Conservation (phyloP, 345 rosid genomes). For the Lepidium africanum region DNA sequence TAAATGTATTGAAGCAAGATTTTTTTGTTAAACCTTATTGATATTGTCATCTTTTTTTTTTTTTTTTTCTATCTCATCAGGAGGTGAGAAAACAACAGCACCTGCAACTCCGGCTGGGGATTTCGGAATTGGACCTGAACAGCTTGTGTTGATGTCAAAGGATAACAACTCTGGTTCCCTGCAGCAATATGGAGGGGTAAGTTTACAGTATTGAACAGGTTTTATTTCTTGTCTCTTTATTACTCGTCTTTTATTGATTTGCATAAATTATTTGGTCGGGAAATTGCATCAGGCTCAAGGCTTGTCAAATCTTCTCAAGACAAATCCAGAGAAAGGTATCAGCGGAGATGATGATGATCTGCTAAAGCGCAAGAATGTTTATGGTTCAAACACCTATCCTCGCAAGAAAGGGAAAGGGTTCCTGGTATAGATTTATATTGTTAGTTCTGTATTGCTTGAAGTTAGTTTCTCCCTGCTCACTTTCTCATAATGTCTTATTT, state of each 20-base stretch:
- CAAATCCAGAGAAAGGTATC: constrained; percentile 63
- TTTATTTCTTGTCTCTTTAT: neutral
- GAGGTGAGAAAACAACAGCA: constrained; percentile 26
- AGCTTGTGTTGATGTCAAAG: constrained; percentile 71
- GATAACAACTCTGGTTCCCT: constrained; percentile 50
- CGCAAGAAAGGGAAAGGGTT: constrained; percentile 83
- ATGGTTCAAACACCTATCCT: constrained; percentile 93
- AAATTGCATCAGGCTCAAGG: constrained; percentile 52
- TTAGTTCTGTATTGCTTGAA: neutral
- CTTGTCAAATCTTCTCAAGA: constrained; percentile 50
- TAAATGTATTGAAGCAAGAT: neutral
- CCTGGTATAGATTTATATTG: constrained; percentile 41
- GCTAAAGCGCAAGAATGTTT: constrained; percentile 46
- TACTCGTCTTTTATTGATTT: neutral
- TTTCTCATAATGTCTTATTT: neutral
- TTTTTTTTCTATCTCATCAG: constrained; percentile 24
- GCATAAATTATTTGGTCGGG: neutral
- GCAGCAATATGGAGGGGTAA: constrained; percentile 73
- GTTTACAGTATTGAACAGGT: constrained; percentile 8
- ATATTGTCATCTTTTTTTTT: neutral
- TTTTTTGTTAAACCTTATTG: neutral
- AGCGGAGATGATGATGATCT: constrained; percentile 68
- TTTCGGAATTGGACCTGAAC: constrained; percentile 60
- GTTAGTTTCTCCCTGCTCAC: neutral
- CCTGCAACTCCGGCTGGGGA: constrained; percentile 42